These are phyloP conservation scores for Macrolepiota albuminosa DNA, from an alignment of 768 basidiomycete species.

Conservation along the genomic window DNA sequence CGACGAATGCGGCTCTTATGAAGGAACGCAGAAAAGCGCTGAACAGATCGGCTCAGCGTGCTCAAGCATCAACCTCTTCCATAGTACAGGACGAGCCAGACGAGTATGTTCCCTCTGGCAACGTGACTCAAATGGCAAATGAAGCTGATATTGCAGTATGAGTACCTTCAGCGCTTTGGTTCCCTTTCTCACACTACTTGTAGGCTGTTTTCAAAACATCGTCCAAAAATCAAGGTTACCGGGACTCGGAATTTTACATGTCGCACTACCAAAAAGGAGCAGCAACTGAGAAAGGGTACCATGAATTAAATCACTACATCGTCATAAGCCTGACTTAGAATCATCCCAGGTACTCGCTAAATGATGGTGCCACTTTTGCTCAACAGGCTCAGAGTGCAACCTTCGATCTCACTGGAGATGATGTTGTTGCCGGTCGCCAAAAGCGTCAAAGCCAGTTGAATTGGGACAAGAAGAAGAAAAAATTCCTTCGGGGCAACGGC, in stretches of 20 bases:
- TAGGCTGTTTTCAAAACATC: constrained; percentile 67
- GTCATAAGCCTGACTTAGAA: background rate
- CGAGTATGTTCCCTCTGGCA: constrained; percentile 25
- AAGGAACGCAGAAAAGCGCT: constrained; percentile 80
- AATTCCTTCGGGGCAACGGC: constrained; percentile 83
- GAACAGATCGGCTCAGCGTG: constrained; percentile 54
- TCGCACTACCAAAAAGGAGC: constrained; percentile 88
- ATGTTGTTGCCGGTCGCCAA: constrained; percentile 53
- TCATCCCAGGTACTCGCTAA: constrained; percentile 71
- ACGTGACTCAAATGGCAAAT: constrained; percentile 64
- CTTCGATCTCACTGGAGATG: constrained; percentile 83
- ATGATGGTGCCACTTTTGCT: constrained; percentile 83
- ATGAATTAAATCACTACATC: constrained; percentile 4
- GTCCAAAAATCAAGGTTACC: constrained; percentile 49
- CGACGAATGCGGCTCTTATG: constrained; percentile 71
- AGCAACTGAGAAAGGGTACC: constrained; percentile 84
- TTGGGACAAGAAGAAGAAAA: constrained; percentile 98
- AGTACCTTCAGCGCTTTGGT: background rate
- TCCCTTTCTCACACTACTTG: constrained; percentile 2
- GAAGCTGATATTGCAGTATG: constrained; percentile 74
- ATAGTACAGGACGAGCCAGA: constrained; percentile 28
- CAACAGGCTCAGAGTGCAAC: constrained; percentile 76
- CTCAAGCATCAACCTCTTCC: constrained; percentile 28
- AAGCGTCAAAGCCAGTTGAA: constrained; percentile 63
- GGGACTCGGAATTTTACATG: constrained; percentile 88